Evolutionary conservation across 306 rosid species (phyloP).

Genomic region (Herpetospermum pedunculosum): DNA sequence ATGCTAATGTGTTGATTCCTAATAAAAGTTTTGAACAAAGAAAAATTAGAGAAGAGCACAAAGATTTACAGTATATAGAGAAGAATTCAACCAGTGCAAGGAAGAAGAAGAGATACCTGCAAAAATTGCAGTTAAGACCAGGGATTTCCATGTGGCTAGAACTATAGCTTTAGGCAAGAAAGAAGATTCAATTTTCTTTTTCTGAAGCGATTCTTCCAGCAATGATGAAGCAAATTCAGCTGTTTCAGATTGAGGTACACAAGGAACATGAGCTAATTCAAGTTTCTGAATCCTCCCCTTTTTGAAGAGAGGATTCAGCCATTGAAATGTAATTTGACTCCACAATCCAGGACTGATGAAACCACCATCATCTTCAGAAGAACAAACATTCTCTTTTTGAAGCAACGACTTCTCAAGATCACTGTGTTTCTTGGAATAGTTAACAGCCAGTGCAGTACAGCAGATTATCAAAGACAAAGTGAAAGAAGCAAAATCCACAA

Average conservation of each 20-base stretch:
- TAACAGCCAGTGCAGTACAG: constrained; percentile 21
- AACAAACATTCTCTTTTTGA: constrained; percentile 22
- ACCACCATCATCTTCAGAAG: constrained; percentile 7
- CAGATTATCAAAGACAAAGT: constrained; percentile 35
- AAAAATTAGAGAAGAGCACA: background rate
- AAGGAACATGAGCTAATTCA: constrained; percentile 52
- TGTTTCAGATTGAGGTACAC: constrained; percentile 53
- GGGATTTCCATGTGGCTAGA: constrained; percentile 35
- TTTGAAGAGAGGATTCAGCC: constrained; percentile 70
- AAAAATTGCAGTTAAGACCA: constrained; percentile 56
- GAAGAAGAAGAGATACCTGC: constrained; percentile 41
- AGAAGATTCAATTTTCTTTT: constrained; percentile 39
- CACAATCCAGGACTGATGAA: constrained; percentile 42
- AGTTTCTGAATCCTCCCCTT: constrained; percentile 52
- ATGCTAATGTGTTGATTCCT: constrained; percentile 73
- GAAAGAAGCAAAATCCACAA: constrained; percentile 35
- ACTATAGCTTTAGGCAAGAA: constrained; percentile 48
- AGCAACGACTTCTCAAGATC: constrained; percentile 35
- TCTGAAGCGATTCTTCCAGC: constrained; percentile 51
- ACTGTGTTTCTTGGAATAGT: constrained; percentile 19
- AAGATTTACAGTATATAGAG: background rate
- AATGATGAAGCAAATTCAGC: constrained; percentile 43
- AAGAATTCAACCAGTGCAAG: background rate
- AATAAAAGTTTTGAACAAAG: background rate
- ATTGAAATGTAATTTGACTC: constrained; percentile 58